A percentile compares a stretch with the other conserved stretches of the same genome.
phyloP scores from a whole-genome alignment of 257 asterid species.

The Nicotiana noctiflora region DNA sequence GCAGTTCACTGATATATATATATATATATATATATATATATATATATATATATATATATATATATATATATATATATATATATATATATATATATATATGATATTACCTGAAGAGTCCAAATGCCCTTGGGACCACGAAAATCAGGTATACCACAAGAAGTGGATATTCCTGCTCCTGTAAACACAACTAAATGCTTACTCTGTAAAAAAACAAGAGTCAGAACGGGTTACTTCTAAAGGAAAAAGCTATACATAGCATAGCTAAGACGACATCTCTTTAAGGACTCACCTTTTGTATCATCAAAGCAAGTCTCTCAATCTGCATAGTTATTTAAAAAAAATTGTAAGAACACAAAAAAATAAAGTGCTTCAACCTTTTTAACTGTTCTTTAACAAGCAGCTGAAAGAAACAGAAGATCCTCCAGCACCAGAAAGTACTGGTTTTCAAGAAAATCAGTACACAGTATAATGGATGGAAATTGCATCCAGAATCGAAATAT shows the following conservation, averaged over 20 bases:
- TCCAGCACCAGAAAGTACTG: background rate
- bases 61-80: no score
- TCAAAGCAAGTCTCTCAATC: slow-evolving; percentile 66
- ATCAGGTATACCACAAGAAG: slow-evolving; percentile 98
- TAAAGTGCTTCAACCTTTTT: background rate
- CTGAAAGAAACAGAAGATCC: background rate
- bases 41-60: no score
- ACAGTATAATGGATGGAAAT: background rate
- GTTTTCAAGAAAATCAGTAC: background rate
- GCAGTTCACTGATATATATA: background rate
- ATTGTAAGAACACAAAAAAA: slow-evolving; percentile 11
- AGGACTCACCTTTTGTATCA: slow-evolving; percentile 66
- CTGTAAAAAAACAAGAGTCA: slow-evolving; percentile 43
- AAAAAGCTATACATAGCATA: slow-evolving; percentile 13
- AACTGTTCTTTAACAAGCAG: background rate
- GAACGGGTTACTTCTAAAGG: slow-evolving; percentile 17
- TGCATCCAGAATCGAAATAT: background rate
- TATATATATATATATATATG: slow-evolving; percentile 3
- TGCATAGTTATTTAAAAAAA: slow-evolving; percentile 31
- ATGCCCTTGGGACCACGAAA: slow-evolving; percentile 98
- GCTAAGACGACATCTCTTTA: background rate
- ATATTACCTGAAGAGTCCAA: slow-evolving; percentile 91
- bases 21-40: no score
- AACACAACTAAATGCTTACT: slow-evolving; percentile 95
- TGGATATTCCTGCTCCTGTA: slow-evolving; percentile 98